Evolutionary conservation across 345 rosid genomes (phyloP).

Genomic region (Luvunga scandens): DNA sequence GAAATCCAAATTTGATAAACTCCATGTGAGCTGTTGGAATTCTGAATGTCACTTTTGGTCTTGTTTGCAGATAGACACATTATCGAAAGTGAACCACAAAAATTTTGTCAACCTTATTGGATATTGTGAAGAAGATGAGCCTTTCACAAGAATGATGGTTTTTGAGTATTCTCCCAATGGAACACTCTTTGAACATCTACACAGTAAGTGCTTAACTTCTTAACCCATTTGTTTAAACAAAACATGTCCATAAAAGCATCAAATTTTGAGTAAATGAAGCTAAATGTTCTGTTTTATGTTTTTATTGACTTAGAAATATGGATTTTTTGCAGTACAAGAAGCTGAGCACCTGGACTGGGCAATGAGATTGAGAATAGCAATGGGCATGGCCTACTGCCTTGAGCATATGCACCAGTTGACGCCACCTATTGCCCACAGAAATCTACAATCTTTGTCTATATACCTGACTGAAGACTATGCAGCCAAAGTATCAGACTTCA

Average conservation of each 20-base stretch:
- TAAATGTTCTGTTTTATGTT: not conserved
- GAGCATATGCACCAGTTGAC: slow-evolving; percentile 83
- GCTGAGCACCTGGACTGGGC: slow-evolving; percentile 90
- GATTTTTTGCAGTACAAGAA: slow-evolving; percentile 62
- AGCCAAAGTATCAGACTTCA: slow-evolving; percentile 80
- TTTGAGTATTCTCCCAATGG: slow-evolving; percentile 98
- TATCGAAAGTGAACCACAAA: slow-evolving; percentile 87
- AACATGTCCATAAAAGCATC: not conserved
- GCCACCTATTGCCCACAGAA: slow-evolving; percentile 63
- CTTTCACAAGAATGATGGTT: slow-evolving; percentile 88
- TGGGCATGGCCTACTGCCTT: slow-evolving; percentile 92
- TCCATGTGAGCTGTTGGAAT: not conserved
- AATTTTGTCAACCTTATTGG: slow-evolving; percentile 89
- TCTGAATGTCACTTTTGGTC: slow-evolving; percentile 9
- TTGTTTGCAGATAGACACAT: slow-evolving; percentile 62
- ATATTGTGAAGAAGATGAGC: slow-evolving; percentile 76
- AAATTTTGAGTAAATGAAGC: not conserved
- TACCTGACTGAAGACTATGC: slow-evolving; percentile 93
- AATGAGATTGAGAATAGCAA: slow-evolving; percentile 65
- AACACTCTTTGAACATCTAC: slow-evolving; percentile 88
- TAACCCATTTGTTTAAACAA: not conserved
- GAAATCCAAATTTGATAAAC: not conserved
- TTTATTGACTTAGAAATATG: not conserved
- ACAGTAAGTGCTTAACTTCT: slow-evolving; percentile 48
- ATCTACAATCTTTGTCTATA: slow-evolving; percentile 63